Percentiles rank a stretch among this genome's conserved stretches.
Evolutionary conservation across 2,329 filamentous ascomycete genomes (phyloP).

Genomic region (Ascochyta lentis): DNA sequence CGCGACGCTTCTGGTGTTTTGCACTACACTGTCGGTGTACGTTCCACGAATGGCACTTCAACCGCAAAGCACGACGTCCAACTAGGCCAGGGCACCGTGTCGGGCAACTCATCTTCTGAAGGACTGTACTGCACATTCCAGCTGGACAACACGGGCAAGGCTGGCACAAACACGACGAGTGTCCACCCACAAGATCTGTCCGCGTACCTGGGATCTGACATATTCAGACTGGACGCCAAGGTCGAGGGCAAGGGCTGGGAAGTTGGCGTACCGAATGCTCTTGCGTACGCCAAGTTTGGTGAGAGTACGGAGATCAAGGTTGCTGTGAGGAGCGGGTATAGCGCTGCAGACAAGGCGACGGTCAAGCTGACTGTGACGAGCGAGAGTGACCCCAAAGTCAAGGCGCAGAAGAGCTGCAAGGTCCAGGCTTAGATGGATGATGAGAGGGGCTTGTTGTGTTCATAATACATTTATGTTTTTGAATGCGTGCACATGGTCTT

Average conservation of each 20-base stretch:
- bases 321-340: constrained; percentile 48
- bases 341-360: constrained; percentile 43
- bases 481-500: no score
- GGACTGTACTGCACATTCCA: constrained; percentile 57
- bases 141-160: constrained; percentile 56
- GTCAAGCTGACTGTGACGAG: constrained; percentile 56
- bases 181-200: constrained; percentile 48
- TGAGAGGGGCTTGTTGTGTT: no score
- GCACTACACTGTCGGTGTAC: constrained; percentile 58
- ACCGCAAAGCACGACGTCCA: constrained; percentile 46
- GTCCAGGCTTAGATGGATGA: constrained; percentile 3
- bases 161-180: constrained; percentile 15
- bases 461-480: no score
- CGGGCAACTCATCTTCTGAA: constrained; percentile 32
- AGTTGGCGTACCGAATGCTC: constrained; percentile 50
- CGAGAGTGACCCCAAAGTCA: constrained; percentile 50
- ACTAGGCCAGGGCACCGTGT: constrained; percentile 47
- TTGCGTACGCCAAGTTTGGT: constrained; percentile 54
- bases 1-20: constrained; percentile 54
- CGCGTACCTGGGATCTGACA: constrained; percentile 53
- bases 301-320: constrained; percentile 50
- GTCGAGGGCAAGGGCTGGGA: constrained; percentile 57
- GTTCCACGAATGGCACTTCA: constrained; percentile 51
- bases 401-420: constrained; percentile 20
- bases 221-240: constrained; percentile 56